These are phyloP conservation scores for Pseudomassariella vexata DNA, from an alignment of 2,329 filamentous ascomycete species.

Conservation along the genomic window DNA sequence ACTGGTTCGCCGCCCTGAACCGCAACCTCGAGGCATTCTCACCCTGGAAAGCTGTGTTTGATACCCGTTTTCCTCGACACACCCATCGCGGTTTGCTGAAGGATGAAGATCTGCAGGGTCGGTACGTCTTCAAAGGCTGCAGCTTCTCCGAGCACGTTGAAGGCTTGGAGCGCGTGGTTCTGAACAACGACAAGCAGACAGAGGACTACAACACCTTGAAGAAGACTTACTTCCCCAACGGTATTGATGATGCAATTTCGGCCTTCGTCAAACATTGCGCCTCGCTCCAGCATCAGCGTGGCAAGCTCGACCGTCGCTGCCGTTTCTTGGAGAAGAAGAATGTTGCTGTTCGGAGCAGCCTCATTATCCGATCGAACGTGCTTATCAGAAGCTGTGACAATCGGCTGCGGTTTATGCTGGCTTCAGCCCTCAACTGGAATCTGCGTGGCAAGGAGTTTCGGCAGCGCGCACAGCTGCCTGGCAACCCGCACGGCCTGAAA, in stretches of 20 bases:
- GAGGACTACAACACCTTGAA: conserved; percentile 5
- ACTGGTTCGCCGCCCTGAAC: conserved; percentile 6
- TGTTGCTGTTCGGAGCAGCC: not conserved
- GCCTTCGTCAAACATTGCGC: conserved; percentile 7
- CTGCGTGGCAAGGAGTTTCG: too few relatives aligned
- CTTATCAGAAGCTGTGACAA: not conserved
- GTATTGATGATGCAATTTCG: conserved; percentile 7
- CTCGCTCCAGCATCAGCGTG: not conserved
- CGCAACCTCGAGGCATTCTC: not conserved
- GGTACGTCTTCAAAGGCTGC: not conserved
- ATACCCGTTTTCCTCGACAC: conserved; percentile 1
- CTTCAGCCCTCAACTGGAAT: not conserved
- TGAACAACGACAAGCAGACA: not conserved
- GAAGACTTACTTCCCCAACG: conserved; percentile 6
- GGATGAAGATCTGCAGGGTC: not conserved
- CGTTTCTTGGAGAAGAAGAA: not conserved
- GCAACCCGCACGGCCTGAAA: conserved; percentile 5
- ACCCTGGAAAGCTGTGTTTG: conserved; percentile 8
- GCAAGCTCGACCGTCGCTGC: conserved; percentile 4
- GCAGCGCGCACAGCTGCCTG: too few relatives aligned
- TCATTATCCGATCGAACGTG: not conserved
- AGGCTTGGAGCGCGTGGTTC: too few relatives aligned
- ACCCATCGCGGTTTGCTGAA: conserved; percentile 4
- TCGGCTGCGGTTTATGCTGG: not conserved
- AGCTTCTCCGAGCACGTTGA: too few relatives aligned